Percentiles rank a stretch among this genome's conserved stretches.
Conservation (phyloP, 768 basidiomycete genomes). For the Leccinum subgranulosum region DNA sequence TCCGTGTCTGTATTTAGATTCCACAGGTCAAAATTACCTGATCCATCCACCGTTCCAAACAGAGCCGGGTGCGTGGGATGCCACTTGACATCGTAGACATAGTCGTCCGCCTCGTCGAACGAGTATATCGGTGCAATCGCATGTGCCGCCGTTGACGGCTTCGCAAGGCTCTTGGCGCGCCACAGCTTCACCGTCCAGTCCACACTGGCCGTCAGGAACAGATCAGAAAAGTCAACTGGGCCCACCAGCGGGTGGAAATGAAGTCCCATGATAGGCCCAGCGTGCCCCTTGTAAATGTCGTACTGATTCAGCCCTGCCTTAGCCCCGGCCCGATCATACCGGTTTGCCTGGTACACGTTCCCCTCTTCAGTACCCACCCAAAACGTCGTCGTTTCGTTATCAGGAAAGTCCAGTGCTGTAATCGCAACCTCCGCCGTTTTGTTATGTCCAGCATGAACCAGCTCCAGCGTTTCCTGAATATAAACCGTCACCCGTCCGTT, state of each 20-base stretch:
- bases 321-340: constrained; percentile 94
- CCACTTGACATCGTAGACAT: constrained; percentile 99
- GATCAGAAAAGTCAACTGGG: constrained; percentile 90
- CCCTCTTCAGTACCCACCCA: constrained; percentile 99
- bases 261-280: constrained; percentile 91
- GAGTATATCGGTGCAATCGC: constrained; percentile 78
- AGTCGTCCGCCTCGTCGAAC: constrained; percentile 97
- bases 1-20: constrained; percentile 97
- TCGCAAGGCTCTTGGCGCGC: constrained; percentile 76
- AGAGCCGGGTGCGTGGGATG: constrained; percentile 93
- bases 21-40: constrained; percentile 96
- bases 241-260: constrained; percentile 93
- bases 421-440: constrained; percentile 97
- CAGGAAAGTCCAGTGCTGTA: constrained; percentile 90
- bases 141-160: constrained; percentile 57
- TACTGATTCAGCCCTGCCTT: constrained; percentile 94
- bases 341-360: constrained; percentile 92
- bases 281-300: constrained; percentile 90
- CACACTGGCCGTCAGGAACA: constrained; percentile 89
- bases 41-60: constrained; percentile 92
- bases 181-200: constrained; percentile 99
- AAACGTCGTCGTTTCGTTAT: constrained; percentile 95
- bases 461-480: constrained; percentile 85
- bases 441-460: constrained; percentile 85
- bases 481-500: background rate